Evolutionary conservation across 768 basidiomycete species (phyloP), one percentile per base, ranked within the genome.

Genomic region (Trichaptum fuscoviolaceum): DNA sequence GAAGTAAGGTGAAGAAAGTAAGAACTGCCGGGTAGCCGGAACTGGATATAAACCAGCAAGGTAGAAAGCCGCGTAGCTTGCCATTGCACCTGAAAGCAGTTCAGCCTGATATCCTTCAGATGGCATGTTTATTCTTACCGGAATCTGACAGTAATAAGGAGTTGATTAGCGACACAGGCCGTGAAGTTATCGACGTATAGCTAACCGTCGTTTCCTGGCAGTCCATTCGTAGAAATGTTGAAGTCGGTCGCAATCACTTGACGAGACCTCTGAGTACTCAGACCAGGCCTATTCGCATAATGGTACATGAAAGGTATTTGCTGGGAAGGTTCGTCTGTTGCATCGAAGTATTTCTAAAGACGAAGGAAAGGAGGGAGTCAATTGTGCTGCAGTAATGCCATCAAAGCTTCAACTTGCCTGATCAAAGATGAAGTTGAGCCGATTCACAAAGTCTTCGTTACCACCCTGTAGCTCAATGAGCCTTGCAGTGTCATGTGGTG

Each of bases 221-320:
- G 75, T 0, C 87, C 87, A 63, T 79, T 80, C 15, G 75, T 76
- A 7, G 85, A 81, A 0, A 83, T 85, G 69, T 86, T 87, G 78
- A 83, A 88, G 71, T 76, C 83, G 66, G 82, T 72, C 0, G 84
- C 79, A 63, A 88, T 83, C n/a, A 83, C 78, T 70, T 85, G 81
- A 27, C 87, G 75, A 34, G 85, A 82, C 20, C 82, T 75, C 69
- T 84, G 83, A 2, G 85, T 86, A 72, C 85, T 88, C 23, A 83
- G 72, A 1, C 85, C 86, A 0, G 87, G 87, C 1, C 78, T 77
- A 71, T 87, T 82, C 1, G 84, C 87, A 69, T 89, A 89, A 75
- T 89, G 87, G 70, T 87, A 88, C 87, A 88, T 88, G 73, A 82
- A 87, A 0, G 87, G 87, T 69, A 89, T 88, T 69, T 87, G 86